Evolutionary conservation across 179 eudicot genomes (phyloP), one percentile per base, ranked within the genome.

Genomic region (Silene coronaria): DNA sequence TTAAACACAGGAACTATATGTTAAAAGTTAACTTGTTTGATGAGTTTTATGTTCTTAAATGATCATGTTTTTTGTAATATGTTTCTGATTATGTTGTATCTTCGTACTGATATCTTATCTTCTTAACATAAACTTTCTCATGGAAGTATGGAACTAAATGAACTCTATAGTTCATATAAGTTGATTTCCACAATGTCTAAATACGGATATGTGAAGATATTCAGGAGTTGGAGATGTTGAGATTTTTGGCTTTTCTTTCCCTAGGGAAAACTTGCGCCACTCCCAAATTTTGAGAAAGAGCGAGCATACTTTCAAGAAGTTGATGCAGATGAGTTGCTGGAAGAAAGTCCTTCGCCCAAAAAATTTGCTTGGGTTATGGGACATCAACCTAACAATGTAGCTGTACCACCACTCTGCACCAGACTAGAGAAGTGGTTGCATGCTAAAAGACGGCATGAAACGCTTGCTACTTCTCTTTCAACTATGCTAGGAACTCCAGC

Each of bases 291-390:
- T 19, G 99, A 96, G 61, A 96, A 84, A 83, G 97, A 91, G 84
- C 82, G 85, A 38, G 96, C 97, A 69, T 96, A 92, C 78, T 96
- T 96, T 80, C 88, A 96, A 84, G 97, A 88, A 77, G 87, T 96
- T 72, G 99, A 96, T 82, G 82, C 87, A 76, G 92, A 88, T 85
- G 97, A 93, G 75, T 84, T 96, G 81, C 48, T 89, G 83, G 93
- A 87, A 83, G 99, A 96, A 80, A 96, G 97, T 76, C 99, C 99
- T 78, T 89, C 99, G 27, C 99, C 99, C 4, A 87, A 86, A 78
- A 93, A 87, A 66, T 79, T 83, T 80, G 78, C 93, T 59, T 95
- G 99, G 99, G 81, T 84, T 42, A 81, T 81, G 86, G 87, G 88
- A 38, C 14, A 70, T 77, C 82, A 82, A 78, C 70, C 72, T 26